Evolutionary conservation across 352 stramenopile species (phyloP).

Genomic region (Globisporangium viniferum): DNA sequence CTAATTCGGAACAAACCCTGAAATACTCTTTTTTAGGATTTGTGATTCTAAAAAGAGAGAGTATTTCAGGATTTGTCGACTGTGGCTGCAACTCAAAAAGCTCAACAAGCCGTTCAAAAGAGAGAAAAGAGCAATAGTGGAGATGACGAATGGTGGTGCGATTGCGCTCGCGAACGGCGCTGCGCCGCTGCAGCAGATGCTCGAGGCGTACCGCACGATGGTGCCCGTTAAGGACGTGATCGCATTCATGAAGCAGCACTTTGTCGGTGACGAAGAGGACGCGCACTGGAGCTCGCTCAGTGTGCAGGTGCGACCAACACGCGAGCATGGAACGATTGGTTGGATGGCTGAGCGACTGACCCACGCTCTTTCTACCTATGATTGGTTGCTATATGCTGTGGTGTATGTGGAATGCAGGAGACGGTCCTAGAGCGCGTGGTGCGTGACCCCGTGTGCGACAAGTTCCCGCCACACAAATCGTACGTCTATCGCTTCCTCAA

Average conservation of each 20-base stretch:
- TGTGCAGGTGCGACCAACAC: conserved; percentile 39
- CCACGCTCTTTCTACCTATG: not conserved
- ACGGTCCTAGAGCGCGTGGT: conserved; percentile 50
- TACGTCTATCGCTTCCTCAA: conserved; percentile 79
- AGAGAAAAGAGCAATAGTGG: conserved; percentile 3
- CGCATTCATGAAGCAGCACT: conserved; percentile 28
- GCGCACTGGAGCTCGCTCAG: conserved; percentile 45
- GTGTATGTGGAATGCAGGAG: conserved; percentile 26
- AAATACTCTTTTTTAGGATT: no score
- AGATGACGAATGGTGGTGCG: not conserved
- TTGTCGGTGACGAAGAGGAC: conserved; percentile 11
- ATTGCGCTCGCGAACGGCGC: not conserved
- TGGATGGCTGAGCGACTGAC: not conserved
- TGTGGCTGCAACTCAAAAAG: not conserved
- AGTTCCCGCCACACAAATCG: conserved; percentile 52
- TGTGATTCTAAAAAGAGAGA: no score
- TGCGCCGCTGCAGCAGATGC: conserved; percentile 27
- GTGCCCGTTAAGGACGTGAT: conserved; percentile 45
- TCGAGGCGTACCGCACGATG: conserved; percentile 70
- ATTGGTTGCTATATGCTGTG: not conserved
- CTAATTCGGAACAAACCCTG: no score
- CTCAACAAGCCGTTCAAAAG: not conserved
- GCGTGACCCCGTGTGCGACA: conserved; percentile 49
- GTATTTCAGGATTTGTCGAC: no score
- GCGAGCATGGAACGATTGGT: not conserved